These are phyloP conservation scores for Globisporangium nodosum DNA, from an alignment of 352 stramenopile genomes.

Conservation along the genomic window DNA sequence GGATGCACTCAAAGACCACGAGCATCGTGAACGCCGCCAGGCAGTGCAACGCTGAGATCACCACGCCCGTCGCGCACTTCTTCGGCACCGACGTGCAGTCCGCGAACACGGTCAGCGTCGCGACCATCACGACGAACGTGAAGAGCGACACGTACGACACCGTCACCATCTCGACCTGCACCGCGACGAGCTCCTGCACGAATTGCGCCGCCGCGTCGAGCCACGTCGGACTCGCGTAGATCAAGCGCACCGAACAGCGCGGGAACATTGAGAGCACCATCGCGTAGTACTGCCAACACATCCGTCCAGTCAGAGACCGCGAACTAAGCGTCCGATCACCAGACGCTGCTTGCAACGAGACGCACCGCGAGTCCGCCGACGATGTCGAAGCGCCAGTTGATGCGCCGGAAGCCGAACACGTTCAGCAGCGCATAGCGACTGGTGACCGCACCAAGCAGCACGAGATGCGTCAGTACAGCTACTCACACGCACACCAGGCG, in stretches of 20 bases:
- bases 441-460: neutral
- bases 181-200: constrained; percentile 36
- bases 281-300: constrained; percentile 68
- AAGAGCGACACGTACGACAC: constrained; percentile 71
- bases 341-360: constrained; percentile 1
- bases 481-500: neutral
- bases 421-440: constrained; percentile 82
- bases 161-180: constrained; percentile 69
- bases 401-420: constrained; percentile 86
- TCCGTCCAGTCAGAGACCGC: neutral
- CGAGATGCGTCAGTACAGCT: neutral
- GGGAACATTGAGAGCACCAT: constrained; percentile 92
- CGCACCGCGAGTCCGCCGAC: constrained; percentile 80
- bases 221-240: constrained; percentile 58
- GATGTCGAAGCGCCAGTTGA: constrained; percentile 93
- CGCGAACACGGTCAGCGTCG: constrained; percentile 58
- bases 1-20: constrained; percentile 74
- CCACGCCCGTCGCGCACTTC: constrained; percentile 39
- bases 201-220: constrained; percentile 36
- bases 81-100: constrained; percentile 69
- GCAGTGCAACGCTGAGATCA: constrained; percentile 51
- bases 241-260: constrained; percentile 75
- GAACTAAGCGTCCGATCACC: neutral
- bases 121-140: constrained; percentile 49
- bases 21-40: constrained; percentile 67